phyloP scores from a whole-genome alignment of 1,284 basidiomycete genomes.

The Ceratobasidium sp. region DNA sequence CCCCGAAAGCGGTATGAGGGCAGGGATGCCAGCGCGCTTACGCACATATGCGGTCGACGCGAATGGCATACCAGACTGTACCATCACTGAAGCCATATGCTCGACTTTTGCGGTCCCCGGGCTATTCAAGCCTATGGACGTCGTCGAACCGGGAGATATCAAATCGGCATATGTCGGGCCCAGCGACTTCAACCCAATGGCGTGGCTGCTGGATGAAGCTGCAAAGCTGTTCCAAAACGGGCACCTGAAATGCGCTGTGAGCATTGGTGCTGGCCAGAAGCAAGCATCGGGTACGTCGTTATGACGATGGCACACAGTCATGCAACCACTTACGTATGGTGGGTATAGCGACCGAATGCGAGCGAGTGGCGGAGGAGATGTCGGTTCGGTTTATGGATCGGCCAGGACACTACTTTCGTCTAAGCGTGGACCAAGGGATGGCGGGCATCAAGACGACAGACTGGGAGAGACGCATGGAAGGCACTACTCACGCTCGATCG shows the following conservation, averaged over 20 bases:
- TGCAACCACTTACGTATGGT: no score
- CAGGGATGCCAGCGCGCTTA: neutral
- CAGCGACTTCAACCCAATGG: neutral
- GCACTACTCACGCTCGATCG: neutral
- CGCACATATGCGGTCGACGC: neutral
- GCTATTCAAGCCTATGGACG: slow-evolving; percentile 7
- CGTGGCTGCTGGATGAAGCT: neutral
- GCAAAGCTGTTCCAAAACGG: neutral
- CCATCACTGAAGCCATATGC: slow-evolving; percentile 5
- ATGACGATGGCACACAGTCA: neutral
- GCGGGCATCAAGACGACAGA: neutral
- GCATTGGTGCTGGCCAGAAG: neutral
- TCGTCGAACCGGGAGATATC: neutral
- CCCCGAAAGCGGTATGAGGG: neutral
- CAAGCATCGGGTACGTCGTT: neutral
- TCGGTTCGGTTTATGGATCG: neutral
- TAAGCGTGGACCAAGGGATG: slow-evolving; percentile 12
- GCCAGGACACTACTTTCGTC: neutral
- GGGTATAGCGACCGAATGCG: neutral
- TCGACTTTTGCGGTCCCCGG: slow-evolving; percentile 2
- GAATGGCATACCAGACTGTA: neutral
- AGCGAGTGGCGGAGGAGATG: slow-evolving; percentile 9
- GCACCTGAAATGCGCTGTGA: neutral
- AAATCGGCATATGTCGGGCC: neutral
- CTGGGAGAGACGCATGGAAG: neutral